Evolutionary conservation across 768 basidiomycete species (phyloP).

Genomic region (Paxillus ammoniavirescens): DNA sequence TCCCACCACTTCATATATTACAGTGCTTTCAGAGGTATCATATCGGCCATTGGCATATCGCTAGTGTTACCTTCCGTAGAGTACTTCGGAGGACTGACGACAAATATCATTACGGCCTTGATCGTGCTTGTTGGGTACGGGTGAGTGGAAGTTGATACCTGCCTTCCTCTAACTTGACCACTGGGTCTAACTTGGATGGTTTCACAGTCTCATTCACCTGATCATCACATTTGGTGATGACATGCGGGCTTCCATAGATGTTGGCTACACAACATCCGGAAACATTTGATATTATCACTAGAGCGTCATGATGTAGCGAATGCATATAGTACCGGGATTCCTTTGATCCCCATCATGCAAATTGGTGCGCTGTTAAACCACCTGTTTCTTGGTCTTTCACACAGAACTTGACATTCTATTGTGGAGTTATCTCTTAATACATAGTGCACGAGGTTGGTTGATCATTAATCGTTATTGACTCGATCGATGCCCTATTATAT

Average conservation of each 20-base stretch:
- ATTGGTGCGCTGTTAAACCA: no score
- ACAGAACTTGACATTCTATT: no score
- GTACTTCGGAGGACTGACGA: conserved; percentile 42
- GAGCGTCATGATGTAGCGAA: neutral
- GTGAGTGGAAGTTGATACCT: conserved; percentile 33
- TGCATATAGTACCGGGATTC: no score
- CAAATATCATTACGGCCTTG: conserved; percentile 43
- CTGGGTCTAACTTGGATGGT: neutral
- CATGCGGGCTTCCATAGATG: conserved; percentile 50
- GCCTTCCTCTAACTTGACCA: neutral
- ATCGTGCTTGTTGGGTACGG: conserved; percentile 46
- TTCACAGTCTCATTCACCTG: conserved; percentile 40
- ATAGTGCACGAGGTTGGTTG: neutral
- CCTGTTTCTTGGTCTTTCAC: no score
- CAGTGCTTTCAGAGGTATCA: conserved; percentile 48
- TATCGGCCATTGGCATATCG: conserved; percentile 44
- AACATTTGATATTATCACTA: conserved; percentile 26
- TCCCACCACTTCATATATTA: neutral
- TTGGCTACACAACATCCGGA: conserved; percentile 45
- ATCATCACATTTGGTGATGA: conserved; percentile 50
- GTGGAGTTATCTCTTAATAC: no score
- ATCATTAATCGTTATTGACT: no score
- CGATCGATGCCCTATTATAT: no score
- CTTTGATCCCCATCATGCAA: no score
- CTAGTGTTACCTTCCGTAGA: conserved; percentile 53